phyloP scores from a whole-genome alignment of 1,284 basidiomycete genomes.

The Cryptococcus sp. region DNA sequence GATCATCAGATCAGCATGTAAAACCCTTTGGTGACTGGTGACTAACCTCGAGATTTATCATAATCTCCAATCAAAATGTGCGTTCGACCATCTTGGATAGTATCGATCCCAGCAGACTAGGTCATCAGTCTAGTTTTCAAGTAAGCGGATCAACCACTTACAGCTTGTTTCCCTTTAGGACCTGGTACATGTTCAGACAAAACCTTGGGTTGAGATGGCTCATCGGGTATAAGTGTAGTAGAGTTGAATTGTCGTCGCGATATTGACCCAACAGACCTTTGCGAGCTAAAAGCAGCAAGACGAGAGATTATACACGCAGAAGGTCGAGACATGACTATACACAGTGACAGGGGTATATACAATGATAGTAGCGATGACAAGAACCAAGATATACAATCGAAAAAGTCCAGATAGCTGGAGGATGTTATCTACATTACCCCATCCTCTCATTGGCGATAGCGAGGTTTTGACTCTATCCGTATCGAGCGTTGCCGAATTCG shows the following conservation, averaged over 20 bases:
- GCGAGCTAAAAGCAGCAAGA: background rate
- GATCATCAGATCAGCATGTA: background rate
- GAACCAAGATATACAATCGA: background rate
- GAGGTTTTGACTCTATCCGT: too few relatives aligned
- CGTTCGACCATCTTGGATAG: constrained; percentile 5
- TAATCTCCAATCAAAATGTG: background rate
- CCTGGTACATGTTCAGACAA: constrained; percentile 2
- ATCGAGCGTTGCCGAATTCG: too few relatives aligned
- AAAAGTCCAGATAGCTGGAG: too few relatives aligned
- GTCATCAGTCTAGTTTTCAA: background rate
- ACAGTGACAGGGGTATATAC: background rate
- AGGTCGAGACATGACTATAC: background rate
- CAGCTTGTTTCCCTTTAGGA: background rate
- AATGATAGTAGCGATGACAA: background rate
- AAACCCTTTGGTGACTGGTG: background rate
- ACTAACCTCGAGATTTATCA: background rate
- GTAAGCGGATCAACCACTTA: background rate
- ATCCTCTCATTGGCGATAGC: too few relatives aligned
- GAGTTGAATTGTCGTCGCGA: background rate
- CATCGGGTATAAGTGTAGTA: constrained; percentile 2
- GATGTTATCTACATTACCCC: too few relatives aligned
- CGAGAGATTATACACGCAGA: too few relatives aligned
- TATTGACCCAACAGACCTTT: background rate
- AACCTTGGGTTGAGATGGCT: background rate
- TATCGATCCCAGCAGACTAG: constrained; percentile 1